Evolutionary conservation across 306 rosid genomes (phyloP).

Genomic region (Fragaria vesca): DNA sequence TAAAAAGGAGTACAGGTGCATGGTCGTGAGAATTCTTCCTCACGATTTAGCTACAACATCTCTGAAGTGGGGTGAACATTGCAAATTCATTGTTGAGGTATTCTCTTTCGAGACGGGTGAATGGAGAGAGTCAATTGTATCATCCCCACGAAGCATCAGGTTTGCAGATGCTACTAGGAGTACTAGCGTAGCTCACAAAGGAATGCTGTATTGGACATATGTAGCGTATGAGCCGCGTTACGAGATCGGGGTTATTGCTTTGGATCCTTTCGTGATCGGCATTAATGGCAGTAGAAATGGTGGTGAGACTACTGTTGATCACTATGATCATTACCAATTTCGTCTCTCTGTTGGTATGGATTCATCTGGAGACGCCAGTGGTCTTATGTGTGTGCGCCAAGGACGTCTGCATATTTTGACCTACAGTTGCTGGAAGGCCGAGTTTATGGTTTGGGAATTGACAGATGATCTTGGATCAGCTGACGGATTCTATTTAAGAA

Average conservation of each 20-base stretch:
- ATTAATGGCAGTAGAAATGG: background rate
- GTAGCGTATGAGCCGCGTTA: rapidly evolving
- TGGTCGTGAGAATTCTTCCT: background rate
- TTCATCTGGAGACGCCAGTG: too few relatives aligned
- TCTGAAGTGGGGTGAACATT: too few relatives aligned
- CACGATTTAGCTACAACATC: too few relatives aligned
- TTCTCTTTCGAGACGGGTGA: background rate
- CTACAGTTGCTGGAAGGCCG: rapidly evolving
- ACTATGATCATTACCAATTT: background rate
- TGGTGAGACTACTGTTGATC: background rate
- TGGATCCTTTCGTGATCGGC: background rate
- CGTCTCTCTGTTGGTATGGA: background rate
- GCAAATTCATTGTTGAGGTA: background rate
- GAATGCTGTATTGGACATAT: background rate
- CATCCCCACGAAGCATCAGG: background rate
- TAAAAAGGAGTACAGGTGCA: background rate
- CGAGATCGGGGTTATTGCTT: background rate
- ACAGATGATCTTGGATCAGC: background rate
- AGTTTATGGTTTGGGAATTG: background rate
- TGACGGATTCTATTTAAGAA: background rate
- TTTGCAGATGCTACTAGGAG: background rate
- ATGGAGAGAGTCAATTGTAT: background rate
- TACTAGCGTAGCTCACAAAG: background rate
- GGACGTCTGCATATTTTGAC: background rate
- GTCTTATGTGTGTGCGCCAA: background rate